These are phyloP conservation scores for Adansonia digitata DNA, from an alignment of 345 rosid species.

Conservation along the genomic window DNA sequence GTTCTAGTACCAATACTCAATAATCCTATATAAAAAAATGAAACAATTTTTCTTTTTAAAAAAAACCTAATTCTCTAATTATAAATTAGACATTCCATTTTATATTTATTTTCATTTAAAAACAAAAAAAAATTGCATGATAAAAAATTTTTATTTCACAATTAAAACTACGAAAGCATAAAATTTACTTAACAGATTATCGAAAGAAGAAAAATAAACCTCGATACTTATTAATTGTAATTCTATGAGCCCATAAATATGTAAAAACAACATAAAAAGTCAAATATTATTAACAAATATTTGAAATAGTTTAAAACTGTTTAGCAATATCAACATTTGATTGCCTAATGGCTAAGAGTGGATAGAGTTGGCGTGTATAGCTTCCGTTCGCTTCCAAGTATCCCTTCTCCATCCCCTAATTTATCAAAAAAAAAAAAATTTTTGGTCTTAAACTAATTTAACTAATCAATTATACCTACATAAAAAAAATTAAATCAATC, in stretches of 20 bases:
- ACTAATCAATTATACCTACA: not conserved
- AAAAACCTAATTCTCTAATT: not conserved
- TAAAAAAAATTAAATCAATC: not conserved
- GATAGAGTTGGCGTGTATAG: no score
- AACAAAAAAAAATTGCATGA: not conserved
- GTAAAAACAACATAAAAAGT: slow-evolving; percentile 16
- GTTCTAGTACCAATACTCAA: no score
- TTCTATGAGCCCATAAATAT: slow-evolving; percentile 59
- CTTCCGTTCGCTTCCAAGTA: no score
- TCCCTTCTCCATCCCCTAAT: no score
- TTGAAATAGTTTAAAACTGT: not conserved
- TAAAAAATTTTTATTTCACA: not conserved
- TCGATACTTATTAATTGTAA: slow-evolving; percentile 87
- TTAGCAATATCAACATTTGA: no score
- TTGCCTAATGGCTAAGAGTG: no score
- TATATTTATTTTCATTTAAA: not conserved
- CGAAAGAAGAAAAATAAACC: slow-evolving; percentile 28
- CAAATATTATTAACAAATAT: not conserved
- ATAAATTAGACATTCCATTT: not conserved
- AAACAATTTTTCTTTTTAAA: no score
- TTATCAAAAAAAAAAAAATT: no score
- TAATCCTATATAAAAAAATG: no score
- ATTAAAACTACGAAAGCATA: not conserved
- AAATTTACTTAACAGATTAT: slow-evolving; percentile 8
- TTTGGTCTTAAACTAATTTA: not conserved